Percentiles rank a stretch among this genome's conserved stretches.
These are phyloP conservation scores for Suillus luteus DNA, from an alignment of 768 basidiomycete species.

Conservation along the genomic window DNA sequence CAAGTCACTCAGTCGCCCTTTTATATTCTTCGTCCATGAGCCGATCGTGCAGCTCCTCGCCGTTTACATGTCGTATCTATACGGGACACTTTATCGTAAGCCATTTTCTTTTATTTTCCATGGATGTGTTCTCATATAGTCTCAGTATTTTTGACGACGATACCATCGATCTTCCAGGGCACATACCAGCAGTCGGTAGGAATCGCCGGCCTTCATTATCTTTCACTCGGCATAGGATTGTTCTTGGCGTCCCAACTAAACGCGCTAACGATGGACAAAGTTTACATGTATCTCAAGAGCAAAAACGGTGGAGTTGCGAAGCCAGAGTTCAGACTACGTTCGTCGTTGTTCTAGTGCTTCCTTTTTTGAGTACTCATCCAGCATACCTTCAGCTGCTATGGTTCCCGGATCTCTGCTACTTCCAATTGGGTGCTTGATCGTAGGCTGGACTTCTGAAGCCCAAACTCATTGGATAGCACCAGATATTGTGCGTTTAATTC, in stretches of 20 bases:
- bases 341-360: slow-evolving; percentile 15
- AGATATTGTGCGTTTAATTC: slow-evolving; percentile 52
- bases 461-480: slow-evolving; percentile 68
- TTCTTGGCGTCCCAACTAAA: slow-evolving; percentile 52
- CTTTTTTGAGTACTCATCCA: slow-evolving; percentile 10
- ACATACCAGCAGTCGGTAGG: slow-evolving; percentile 50
- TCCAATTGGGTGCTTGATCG: slow-evolving; percentile 67
- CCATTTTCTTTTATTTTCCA: slow-evolving; percentile 10
- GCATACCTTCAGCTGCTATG: slow-evolving; percentile 49
- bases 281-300: slow-evolving; percentile 52
- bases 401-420: slow-evolving; percentile 59
- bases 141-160: slow-evolving; percentile 68
- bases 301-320: slow-evolving; percentile 55
- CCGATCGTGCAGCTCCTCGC: slow-evolving; percentile 66
- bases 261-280: slow-evolving; percentile 54
- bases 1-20: slow-evolving; percentile 65
- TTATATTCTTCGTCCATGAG: slow-evolving; percentile 59
- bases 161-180: slow-evolving; percentile 57
- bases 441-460: slow-evolving; percentile 68
- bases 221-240: slow-evolving; percentile 70
- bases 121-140: background rate
- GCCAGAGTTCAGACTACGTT: slow-evolving; percentile 57
- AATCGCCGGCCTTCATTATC: slow-evolving; percentile 38
- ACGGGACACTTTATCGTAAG: slow-evolving; percentile 61
- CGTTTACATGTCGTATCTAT: slow-evolving; percentile 69